Evolutionary conservation across 306 rosid genomes (phyloP).

Genomic region (Fagus crenata): DNA sequence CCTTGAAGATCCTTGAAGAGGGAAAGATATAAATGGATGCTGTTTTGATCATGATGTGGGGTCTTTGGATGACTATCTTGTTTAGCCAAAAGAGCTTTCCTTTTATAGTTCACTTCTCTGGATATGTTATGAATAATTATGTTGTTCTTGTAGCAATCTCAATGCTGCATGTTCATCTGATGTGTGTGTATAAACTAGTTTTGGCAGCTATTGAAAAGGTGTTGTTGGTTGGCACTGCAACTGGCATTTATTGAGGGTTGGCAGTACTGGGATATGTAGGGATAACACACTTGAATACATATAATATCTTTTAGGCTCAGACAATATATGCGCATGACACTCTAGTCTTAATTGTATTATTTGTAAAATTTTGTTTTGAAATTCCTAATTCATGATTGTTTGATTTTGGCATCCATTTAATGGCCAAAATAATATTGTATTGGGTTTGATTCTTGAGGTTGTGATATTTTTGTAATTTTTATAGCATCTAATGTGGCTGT

Average conservation of each 20-base stretch:
- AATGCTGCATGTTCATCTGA: too few species aligned
- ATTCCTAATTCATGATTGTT: not conserved
- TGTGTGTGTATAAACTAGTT: too few species aligned
- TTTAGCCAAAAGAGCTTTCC: not conserved
- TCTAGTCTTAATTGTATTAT: too few species aligned
- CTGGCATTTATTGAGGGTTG: too few species aligned
- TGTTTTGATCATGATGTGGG: not conserved
- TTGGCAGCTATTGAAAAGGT: too few species aligned
- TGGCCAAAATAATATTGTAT: slow-evolving; percentile 14
- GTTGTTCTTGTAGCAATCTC: not conserved
- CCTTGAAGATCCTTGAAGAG: not conserved
- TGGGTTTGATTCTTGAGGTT: slow-evolving; percentile 19
- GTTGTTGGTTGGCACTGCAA: too few species aligned
- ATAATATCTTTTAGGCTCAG: too few species aligned
- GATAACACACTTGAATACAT: too few species aligned
- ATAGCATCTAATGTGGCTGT: slow-evolving; percentile 29
- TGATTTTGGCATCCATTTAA: slow-evolving; percentile 20
- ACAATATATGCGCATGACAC: too few species aligned
- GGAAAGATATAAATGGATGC: not conserved
- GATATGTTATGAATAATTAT: slow-evolving; percentile 1
- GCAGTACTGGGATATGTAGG: too few species aligned
- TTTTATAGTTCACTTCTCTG: not conserved
- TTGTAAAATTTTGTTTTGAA: too few species aligned
- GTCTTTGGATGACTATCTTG: slow-evolving; percentile 9
- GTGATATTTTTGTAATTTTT: slow-evolving; percentile 20